A percentile compares a stretch with the other conserved stretches of the same genome.
phyloP scores from a whole-genome alignment of 2,329 filamentous ascomycete species.

The Phyllosticta ampelicida region DNA sequence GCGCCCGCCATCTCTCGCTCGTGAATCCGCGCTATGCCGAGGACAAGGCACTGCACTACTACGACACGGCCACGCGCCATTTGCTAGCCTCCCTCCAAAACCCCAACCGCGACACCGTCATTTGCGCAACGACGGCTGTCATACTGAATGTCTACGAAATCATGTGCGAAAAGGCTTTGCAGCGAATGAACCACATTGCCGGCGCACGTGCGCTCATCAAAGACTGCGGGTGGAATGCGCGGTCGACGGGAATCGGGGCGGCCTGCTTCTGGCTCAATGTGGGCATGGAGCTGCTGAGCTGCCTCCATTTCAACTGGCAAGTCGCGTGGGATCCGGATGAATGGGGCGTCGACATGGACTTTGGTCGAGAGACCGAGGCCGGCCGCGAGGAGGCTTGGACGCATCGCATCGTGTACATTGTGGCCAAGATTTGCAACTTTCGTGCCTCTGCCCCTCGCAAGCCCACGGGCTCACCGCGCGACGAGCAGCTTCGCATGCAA shows the following conservation, averaged over 20 bases:
- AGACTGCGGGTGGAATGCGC: slow-evolving; percentile 81
- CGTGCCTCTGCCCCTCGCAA: slow-evolving; percentile 56
- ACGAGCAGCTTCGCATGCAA: slow-evolving; percentile 51
- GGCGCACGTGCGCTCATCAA: slow-evolving; percentile 77
- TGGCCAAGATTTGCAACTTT: slow-evolving; percentile 81
- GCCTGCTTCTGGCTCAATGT: slow-evolving; percentile 95
- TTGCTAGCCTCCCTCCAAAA: slow-evolving; percentile 70
- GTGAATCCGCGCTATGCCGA: slow-evolving; percentile 60
- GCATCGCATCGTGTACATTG: slow-evolving; percentile 77
- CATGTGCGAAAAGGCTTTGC: slow-evolving; percentile 69
- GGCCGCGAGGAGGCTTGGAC: slow-evolving; percentile 77
- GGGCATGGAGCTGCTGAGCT: slow-evolving; percentile 80
- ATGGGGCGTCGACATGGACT: slow-evolving; percentile 77
- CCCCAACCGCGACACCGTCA: slow-evolving; percentile 68
- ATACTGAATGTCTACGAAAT: slow-evolving; percentile 88
- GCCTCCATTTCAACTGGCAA: slow-evolving; percentile 77
- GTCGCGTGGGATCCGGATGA: slow-evolving; percentile 82
- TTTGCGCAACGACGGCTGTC: slow-evolving; percentile 79
- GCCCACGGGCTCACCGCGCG: slow-evolving; percentile 46
- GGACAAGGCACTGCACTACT: slow-evolving; percentile 71
- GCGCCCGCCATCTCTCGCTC: slow-evolving; percentile 67
- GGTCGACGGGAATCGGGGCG: slow-evolving; percentile 64
- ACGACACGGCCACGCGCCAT: slow-evolving; percentile 72
- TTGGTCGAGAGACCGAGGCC: slow-evolving; percentile 45
- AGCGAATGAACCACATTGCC: slow-evolving; percentile 82